These are phyloP conservation scores for Annulohypoxylon maeteangense DNA, from an alignment of 495 filamentous ascomycete species.

Conservation along the genomic window DNA sequence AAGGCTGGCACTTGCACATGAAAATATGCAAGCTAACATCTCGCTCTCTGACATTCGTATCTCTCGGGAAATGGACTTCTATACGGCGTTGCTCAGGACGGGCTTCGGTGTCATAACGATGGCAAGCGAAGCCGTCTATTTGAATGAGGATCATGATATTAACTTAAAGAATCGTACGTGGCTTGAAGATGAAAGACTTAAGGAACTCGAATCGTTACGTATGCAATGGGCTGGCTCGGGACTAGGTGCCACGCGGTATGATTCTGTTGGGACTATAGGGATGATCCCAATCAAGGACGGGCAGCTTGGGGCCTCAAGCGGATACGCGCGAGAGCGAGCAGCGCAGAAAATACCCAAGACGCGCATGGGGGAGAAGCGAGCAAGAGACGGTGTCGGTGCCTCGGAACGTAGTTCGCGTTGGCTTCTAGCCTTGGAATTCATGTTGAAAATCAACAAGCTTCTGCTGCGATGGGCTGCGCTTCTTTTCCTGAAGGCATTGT, in stretches of 20 bases:
- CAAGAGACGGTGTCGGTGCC: conserved; percentile 77
- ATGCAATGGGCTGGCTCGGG: conserved; percentile 61
- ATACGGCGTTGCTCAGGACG: conserved; percentile 84
- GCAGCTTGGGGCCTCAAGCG: conserved; percentile 58
- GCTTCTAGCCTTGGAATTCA: conserved; percentile 77
- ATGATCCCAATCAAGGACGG: conserved; percentile 61
- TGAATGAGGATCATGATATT: conserved; percentile 87
- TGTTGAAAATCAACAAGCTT: conserved; percentile 76
- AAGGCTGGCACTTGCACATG: conserved; percentile 73
- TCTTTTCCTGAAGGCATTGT: conserved; percentile 63
- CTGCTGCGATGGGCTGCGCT: conserved; percentile 68
- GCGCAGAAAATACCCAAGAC: conserved; percentile 63
- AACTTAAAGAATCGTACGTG: conserved; percentile 83
- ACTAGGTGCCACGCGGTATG: conserved; percentile 56
- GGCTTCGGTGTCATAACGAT: conserved; percentile 90
- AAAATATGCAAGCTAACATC: conserved; percentile 91
- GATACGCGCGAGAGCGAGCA: conserved; percentile 76
- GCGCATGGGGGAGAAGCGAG: conserved; percentile 53
- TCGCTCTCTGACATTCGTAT: conserved; percentile 82
- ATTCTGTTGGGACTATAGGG: conserved; percentile 62
- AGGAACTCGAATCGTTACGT: conserved; percentile 68
- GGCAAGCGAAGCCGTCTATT: conserved; percentile 93
- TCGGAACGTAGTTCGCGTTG: conserved; percentile 77
- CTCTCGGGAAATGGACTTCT: conserved; percentile 91
- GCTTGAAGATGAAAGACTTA: conserved; percentile 84